These are phyloP conservation scores for Simplicillium aogashimaense DNA, from an alignment of 2,329 filamentous ascomycete species.

Conservation along the genomic window DNA sequence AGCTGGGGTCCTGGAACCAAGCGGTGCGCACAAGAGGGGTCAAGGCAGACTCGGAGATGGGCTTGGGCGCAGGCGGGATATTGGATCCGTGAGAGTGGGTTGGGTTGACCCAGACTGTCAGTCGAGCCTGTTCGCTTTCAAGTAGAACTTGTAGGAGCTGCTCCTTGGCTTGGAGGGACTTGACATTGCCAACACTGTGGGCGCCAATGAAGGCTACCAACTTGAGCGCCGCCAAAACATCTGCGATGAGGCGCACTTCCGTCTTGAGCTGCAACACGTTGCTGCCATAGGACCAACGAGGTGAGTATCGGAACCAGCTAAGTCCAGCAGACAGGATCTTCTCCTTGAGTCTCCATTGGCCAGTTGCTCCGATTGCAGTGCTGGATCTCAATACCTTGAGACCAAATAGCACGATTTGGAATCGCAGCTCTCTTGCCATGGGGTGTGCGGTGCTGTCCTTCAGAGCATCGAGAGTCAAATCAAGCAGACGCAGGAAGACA, in stretches of 20 bases:
- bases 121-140: constrained; percentile 71
- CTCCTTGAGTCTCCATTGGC: constrained; percentile 79
- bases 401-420: constrained; percentile 78
- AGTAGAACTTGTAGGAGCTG: constrained; percentile 72
- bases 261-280: constrained; percentile 91
- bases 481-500: constrained; percentile 72
- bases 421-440: constrained; percentile 82
- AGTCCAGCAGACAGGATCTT: constrained; percentile 78
- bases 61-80: constrained; percentile 28
- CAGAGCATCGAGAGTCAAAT: constrained; percentile 67
- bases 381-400: constrained; percentile 67
- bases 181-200: constrained; percentile 41
- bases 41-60: constrained; percentile 34
- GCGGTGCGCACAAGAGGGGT: constrained; percentile 65
- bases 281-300: constrained; percentile 91
- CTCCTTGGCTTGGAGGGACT: constrained; percentile 67
- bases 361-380: constrained; percentile 51
- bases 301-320: constrained; percentile 76
- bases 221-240: constrained; percentile 61
- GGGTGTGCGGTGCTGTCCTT: constrained; percentile 66
- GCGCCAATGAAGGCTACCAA: constrained; percentile 51
- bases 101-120: constrained; percentile 86
- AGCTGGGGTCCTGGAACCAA: constrained; percentile 74
- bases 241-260: constrained; percentile 70
- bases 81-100: constrained; percentile 45